These are phyloP conservation scores for Aspergillus hiratsukae DNA, from an alignment of 2,329 filamentous ascomycete species.

Conservation along the genomic window DNA sequence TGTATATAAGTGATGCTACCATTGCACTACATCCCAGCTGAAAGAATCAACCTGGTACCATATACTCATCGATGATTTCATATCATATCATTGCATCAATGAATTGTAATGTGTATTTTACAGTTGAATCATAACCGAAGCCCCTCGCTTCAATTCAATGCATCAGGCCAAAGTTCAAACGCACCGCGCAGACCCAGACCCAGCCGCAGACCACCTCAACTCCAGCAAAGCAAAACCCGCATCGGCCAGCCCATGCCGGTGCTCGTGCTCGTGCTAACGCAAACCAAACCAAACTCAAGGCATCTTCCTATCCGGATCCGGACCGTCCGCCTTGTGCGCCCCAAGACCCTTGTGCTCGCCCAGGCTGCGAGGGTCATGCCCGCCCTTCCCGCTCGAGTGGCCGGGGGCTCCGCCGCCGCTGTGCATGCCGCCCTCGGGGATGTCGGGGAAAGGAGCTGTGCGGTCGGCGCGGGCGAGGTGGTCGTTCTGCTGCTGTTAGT, in stretches of 20 bases:
- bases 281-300: too few species aligned
- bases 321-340: slow-evolving; percentile 10
- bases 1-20: background rate
- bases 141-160: background rate
- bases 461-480: slow-evolving; percentile 29
- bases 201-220: background rate
- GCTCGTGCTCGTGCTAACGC: too few species aligned
- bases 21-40: too few species aligned
- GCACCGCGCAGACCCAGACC: background rate
- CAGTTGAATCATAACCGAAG: background rate
- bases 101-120: background rate
- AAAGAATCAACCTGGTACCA: too few species aligned
- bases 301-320: too few species aligned
- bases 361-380: slow-evolving; percentile 30
- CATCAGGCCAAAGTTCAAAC: background rate
- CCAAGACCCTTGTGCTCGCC: slow-evolving; percentile 34
- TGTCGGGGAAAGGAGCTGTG: slow-evolving; percentile 33
- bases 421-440: slow-evolving; percentile 23
- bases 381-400: slow-evolving; percentile 33
- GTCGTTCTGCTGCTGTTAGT: slow-evolving; percentile 19
- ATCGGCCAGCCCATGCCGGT: background rate
- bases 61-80: background rate
- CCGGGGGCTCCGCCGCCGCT: slow-evolving; percentile 24
- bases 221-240: background rate
- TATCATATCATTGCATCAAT: background rate